Percentiles rank a stretch among this genome's conserved stretches.
Evolutionary conservation across 2,329 filamentous ascomycete genomes (phyloP).

Genomic region (Neonectria ditissima): DNA sequence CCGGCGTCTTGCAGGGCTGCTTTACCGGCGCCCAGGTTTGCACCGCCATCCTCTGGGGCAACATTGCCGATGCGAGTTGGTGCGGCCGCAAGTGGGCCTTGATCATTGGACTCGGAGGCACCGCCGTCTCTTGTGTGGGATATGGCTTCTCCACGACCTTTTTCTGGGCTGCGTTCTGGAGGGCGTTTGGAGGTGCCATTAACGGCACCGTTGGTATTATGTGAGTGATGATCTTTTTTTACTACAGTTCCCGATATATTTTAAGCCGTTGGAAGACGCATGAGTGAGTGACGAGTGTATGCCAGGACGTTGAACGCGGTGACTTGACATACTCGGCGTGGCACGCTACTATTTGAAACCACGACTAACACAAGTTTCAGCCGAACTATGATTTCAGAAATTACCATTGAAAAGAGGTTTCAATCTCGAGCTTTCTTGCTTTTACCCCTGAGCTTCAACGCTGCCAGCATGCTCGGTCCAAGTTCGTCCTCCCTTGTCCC

Average conservation of each 20-base stretch:
- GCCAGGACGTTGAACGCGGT: background rate
- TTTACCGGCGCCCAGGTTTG: slow-evolving; percentile 81
- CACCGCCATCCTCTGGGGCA: slow-evolving; percentile 80
- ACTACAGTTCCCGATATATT: background rate
- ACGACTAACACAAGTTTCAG: slow-evolving; percentile 39
- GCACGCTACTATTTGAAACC: background rate
- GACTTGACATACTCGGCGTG: background rate
- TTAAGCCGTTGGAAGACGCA: background rate
- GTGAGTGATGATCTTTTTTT: slow-evolving; percentile 44
- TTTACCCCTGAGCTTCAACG: slow-evolving; percentile 61
- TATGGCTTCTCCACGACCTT: slow-evolving; percentile 80
- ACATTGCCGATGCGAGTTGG: slow-evolving; percentile 69
- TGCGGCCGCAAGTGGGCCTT: slow-evolving; percentile 77
- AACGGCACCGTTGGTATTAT: slow-evolving; percentile 64
- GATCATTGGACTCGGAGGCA: slow-evolving; percentile 76
- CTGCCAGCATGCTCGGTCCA: slow-evolving; percentile 59
- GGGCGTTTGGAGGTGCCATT: slow-evolving; percentile 71
- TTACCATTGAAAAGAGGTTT: slow-evolving; percentile 61
- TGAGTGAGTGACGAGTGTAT: background rate
- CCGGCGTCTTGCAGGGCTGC: slow-evolving; percentile 75
- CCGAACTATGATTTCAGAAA: slow-evolving; percentile 62
- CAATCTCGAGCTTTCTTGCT: slow-evolving; percentile 62
- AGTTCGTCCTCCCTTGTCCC: slow-evolving; percentile 46
- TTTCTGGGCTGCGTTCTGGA: slow-evolving; percentile 72
- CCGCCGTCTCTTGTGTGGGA: slow-evolving; percentile 74